phyloP scores from a whole-genome alignment of 1,139 yeast genomes.

The Saccharomycopsis hybrid region DNA sequence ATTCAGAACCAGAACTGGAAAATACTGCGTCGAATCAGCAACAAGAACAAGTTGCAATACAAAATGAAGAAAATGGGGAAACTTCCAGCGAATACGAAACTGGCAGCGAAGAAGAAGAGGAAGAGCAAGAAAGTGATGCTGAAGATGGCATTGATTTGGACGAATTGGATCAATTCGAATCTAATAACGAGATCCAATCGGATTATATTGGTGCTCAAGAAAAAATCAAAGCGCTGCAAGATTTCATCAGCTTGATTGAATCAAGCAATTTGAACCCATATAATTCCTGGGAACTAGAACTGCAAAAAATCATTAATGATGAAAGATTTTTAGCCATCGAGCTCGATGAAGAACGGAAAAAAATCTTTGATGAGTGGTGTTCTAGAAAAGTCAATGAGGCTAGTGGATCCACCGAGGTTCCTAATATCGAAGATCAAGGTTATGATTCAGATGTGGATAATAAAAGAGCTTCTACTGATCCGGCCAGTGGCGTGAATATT shows the following conservation, averaged over 20 bases:
- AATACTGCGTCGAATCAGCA: no score
- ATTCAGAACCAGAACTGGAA: slow-evolving; percentile 15
- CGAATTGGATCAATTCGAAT: slow-evolving; percentile 14
- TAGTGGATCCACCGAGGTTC: neutral
- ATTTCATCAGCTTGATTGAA: slow-evolving; percentile 29
- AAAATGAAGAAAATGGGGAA: slow-evolving; percentile 20
- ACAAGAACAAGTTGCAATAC: neutral
- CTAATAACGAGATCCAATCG: slow-evolving; percentile 15
- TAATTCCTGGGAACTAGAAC: slow-evolving; percentile 43
- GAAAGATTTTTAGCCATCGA: slow-evolving; percentile 35
- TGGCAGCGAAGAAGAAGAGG: slow-evolving; percentile 14
- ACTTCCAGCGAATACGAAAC: slow-evolving; percentile 15
- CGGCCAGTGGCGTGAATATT: neutral
- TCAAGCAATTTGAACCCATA: slow-evolving; percentile 33
- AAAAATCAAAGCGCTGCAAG: neutral
- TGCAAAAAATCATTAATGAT: slow-evolving; percentile 34
- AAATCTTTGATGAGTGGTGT: slow-evolving; percentile 40
- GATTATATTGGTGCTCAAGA: slow-evolving; percentile 1
- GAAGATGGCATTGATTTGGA: slow-evolving; percentile 23
- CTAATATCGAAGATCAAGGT: slow-evolving; percentile 18
- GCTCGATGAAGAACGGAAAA: slow-evolving; percentile 31
- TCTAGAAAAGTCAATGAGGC: slow-evolving; percentile 17
- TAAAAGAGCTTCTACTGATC: neutral
- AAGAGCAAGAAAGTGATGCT: slow-evolving; percentile 18
- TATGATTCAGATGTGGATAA: slow-evolving; percentile 4